A percentile compares a stretch with the other conserved stretches of the same genome.
phyloP scores from a whole-genome alignment of 2,329 filamentous ascomycete species.

The Trichoderma arundinaceum region DNA sequence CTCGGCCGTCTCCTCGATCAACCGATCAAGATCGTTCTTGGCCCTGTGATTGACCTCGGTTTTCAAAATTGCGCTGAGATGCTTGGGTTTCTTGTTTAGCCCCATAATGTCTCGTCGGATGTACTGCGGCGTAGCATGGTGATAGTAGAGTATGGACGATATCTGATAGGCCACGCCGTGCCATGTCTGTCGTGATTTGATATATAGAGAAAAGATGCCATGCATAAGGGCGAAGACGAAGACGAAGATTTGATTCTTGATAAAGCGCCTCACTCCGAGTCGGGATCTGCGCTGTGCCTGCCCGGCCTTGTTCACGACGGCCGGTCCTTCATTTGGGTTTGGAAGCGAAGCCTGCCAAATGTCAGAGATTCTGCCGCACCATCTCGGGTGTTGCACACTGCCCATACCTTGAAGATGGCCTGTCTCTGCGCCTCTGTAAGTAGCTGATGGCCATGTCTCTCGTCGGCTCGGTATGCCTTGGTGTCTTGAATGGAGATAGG shows the following conservation, averaged over 20 bases:
- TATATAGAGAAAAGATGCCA: constrained; percentile 84
- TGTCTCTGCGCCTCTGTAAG: constrained; percentile 47
- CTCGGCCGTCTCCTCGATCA: constrained; percentile 91
- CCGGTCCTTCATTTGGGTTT: constrained; percentile 42
- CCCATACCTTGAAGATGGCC: constrained; percentile 46
- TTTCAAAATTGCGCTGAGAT: constrained; percentile 85
- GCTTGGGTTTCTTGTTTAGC: constrained; percentile 76
- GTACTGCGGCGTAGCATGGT: constrained; percentile 92
- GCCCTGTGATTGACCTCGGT: constrained; percentile 72
- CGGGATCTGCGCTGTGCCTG: constrained; percentile 47
- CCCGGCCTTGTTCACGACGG: constrained; percentile 34
- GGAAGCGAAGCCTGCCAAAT: constrained; percentile 47
- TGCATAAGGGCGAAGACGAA: constrained; percentile 74
- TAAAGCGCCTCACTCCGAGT: constrained; percentile 65
- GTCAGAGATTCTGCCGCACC: constrained; percentile 21
- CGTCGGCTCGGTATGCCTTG: constrained; percentile 50
- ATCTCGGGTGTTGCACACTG: not conserved
- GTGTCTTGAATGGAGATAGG: constrained; percentile 46
- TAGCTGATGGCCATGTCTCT: constrained; percentile 43
- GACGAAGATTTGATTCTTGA: constrained; percentile 67
- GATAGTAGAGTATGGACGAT: constrained; percentile 85
- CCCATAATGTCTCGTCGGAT: constrained; percentile 85
- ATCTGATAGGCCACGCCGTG: constrained; percentile 78
- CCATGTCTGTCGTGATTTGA: constrained; percentile 80
- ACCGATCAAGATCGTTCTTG: constrained; percentile 75